Evolutionary conservation across 768 basidiomycete species (phyloP), one percentile per base, ranked within the genome.

Genomic region (Tephrocybe sp.): DNA sequence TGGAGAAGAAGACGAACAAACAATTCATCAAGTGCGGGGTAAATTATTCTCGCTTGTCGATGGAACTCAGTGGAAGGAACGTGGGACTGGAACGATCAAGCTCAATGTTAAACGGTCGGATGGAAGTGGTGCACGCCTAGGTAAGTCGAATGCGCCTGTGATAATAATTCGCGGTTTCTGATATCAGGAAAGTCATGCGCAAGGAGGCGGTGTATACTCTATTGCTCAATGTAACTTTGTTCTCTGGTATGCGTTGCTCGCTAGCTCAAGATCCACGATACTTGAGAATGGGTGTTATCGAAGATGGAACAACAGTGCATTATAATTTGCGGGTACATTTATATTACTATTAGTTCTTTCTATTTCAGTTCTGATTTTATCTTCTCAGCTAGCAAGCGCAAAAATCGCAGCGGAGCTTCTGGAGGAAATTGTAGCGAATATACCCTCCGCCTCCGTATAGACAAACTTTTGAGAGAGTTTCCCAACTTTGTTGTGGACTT

Each of bases 1-100:
- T 2, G 90, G 90, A 8, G 90, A 92, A 67, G 90, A 92, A 64
- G 87, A 89, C 18, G 90, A 92, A 60, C 79, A 86, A 49, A 89
- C 86, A 5, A 67, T 90, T 42, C 80, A 83, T 65, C 86, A 88
- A 69, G 84, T 86, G 15, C 81, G 90, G 50, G 88, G 86, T 43
- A 92, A 92, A 68, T 68, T 92, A 18, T 91, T 80, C 63, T 64
- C 77, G 21, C 73, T 91, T 39, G 73, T 77, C 58, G 70, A 63
- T 62, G 81, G 71, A 65, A 81, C 64, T n/a, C 75, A 78, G 51
- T 92, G 90, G 90, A 88, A 83, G 62, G 90, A 92, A 62, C 78
- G 84, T 43, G 90, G 90, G 23, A 85, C 80, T 21, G 90, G 90
- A 3, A 74, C 77, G 41, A 60, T 92, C 55, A 87, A 77, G 61